A percentile compares a stretch with the other conserved stretches of the same genome.
phyloP scores from a whole-genome alignment of 2,329 filamentous ascomycete species.

The Penicillium sp. region DNA sequence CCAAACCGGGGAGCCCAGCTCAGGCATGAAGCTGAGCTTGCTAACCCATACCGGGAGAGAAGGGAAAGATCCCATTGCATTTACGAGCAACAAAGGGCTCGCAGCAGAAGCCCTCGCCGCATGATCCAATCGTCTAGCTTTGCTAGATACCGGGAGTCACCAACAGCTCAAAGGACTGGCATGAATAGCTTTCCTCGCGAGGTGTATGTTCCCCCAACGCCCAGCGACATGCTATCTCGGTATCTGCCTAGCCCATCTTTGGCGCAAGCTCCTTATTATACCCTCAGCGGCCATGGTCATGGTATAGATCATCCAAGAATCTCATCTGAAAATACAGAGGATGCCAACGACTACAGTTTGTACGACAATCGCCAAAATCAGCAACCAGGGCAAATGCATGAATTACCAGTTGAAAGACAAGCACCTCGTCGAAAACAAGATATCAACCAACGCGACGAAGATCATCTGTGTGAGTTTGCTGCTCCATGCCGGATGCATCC shows the following conservation, averaged over 20 bases:
- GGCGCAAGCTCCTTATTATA: not conserved
- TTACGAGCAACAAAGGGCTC: not conserved
- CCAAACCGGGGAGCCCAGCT: not conserved
- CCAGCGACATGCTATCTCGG: not conserved
- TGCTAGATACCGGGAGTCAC: not conserved
- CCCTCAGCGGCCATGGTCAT: not conserved
- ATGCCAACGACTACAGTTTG: not conserved
- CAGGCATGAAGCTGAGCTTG: not conserved
- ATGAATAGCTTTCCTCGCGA: not conserved
- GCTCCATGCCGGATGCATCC: conserved; percentile 15
- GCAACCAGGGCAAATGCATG: not conserved
- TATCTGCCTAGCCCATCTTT: not conserved
- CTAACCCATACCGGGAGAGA: not conserved
- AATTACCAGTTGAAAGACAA: too few species aligned
- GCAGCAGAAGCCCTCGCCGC: not conserved
- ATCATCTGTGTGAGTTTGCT: conserved; percentile 15
- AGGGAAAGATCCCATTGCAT: too few species aligned
- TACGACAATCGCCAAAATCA: not conserved
- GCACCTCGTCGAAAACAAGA: not conserved
- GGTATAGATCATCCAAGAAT: not conserved
- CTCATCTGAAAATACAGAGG: not conserved
- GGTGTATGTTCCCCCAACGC: not conserved
- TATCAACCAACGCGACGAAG: not conserved
- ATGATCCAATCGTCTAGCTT: not conserved
- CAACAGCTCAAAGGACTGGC: not conserved